A percentile compares a stretch with the other conserved stretches of the same genome.
Evolutionary conservation across 176 grass and related monocot species (phyloP).

Genomic region (Carex myosuroides): DNA sequence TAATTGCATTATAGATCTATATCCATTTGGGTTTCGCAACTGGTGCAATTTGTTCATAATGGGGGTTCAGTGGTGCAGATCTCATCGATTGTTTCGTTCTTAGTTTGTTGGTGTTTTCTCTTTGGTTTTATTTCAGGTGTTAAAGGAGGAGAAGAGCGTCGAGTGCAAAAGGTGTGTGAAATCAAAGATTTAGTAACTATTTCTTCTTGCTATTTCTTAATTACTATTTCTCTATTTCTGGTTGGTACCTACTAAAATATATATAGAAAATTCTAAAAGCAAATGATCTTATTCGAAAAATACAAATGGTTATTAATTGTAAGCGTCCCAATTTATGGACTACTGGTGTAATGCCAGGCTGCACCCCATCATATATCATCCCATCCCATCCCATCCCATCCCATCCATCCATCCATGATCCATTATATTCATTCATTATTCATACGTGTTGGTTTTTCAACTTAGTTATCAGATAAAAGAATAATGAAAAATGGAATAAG

Average conservation of each 20-base stretch:
- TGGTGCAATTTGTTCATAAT: constrained; percentile 18
- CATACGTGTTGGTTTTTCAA: no score
- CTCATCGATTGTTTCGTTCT: not conserved
- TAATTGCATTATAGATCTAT: not conserved
- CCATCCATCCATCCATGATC: constrained; percentile 6
- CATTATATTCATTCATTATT: constrained; percentile 9
- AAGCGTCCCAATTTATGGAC: constrained; percentile 18
- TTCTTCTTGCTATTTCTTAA: not conserved
- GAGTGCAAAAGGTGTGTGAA: constrained; percentile 19
- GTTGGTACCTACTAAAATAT: not conserved
- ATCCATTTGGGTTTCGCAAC: not conserved
- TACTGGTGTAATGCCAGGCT: constrained; percentile 16
- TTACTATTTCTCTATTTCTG: constrained; percentile 5
- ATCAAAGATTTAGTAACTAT: constrained; percentile 7
- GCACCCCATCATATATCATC: constrained; percentile 16
- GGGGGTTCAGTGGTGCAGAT: not conserved
- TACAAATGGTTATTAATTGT: constrained; percentile 2
- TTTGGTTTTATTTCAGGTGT: constrained; percentile 13
- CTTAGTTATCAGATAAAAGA: no score
- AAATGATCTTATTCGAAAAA: not conserved
- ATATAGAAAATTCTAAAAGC: constrained; percentile 21
- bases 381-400: not conserved
- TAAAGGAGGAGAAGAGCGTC: not conserved
- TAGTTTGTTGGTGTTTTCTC: not conserved
- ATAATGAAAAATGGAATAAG: no score